These are phyloP conservation scores for Phoenix roebelenii DNA, from an alignment of 176 grass and related monocot species.

Conservation along the genomic window DNA sequence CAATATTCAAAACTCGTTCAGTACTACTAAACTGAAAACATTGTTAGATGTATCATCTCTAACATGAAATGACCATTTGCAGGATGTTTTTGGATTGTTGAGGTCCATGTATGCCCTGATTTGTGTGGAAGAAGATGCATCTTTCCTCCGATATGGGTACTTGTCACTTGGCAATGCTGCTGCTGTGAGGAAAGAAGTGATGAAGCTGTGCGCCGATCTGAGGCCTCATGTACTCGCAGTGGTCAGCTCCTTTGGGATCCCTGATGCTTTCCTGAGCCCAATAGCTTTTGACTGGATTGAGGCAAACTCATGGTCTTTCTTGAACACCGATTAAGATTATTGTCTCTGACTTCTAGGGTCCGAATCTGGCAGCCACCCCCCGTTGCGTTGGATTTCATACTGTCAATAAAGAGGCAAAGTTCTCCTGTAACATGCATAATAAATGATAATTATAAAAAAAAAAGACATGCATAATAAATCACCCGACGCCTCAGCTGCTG, in stretches of 20 bases:
- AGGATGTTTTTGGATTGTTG: constrained; percentile 74
- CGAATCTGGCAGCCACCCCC: too few species aligned
- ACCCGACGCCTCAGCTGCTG: too few species aligned
- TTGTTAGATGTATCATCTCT: constrained; percentile 2
- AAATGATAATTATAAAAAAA: too few species aligned
- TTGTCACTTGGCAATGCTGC: constrained; percentile 53
- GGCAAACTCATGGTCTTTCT: constrained; percentile 56
- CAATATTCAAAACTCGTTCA: background rate
- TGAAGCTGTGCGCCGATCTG: constrained; percentile 55
- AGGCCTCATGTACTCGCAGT: constrained; percentile 76
- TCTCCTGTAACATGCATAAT: too few species aligned
- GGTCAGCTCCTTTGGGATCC: constrained; percentile 80
- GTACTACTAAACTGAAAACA: too few species aligned
- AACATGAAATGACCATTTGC: constrained; percentile 19
- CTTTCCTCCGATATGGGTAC: constrained; percentile 81
- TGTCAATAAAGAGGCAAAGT: too few species aligned
- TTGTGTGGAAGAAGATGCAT: constrained; percentile 68
- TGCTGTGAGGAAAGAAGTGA: constrained; percentile 59
- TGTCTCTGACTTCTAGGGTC: too few species aligned
- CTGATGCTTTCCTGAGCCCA: constrained; percentile 85
- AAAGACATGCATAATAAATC: too few species aligned
- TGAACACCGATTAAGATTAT: constrained; percentile 16
- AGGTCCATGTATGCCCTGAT: constrained; percentile 80
- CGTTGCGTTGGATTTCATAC: too few species aligned
- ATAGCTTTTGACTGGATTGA: constrained; percentile 97